phyloP scores from a whole-genome alignment of 2,329 filamentous ascomycete species.

The Verticillium nonalfalfae region DNA sequence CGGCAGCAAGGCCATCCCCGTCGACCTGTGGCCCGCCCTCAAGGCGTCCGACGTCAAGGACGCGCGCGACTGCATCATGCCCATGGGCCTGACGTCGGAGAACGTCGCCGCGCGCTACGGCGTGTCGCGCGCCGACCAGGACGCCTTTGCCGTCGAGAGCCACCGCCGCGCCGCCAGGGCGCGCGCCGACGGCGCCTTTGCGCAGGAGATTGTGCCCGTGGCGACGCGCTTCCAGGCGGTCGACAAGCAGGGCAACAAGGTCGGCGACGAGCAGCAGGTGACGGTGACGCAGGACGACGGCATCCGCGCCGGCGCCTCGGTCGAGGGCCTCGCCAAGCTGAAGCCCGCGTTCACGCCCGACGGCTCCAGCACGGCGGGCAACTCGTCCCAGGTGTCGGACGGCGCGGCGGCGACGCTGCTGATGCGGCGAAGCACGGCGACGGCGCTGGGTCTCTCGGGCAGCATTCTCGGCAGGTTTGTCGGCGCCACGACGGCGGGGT shows the following conservation, averaged over 20 bases:
- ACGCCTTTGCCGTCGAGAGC: conserved; percentile 70
- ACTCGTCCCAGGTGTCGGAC: conserved; percentile 80
- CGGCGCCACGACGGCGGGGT: conserved; percentile 68
- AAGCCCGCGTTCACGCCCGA: conserved; percentile 78
- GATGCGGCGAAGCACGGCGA: conserved; percentile 78
- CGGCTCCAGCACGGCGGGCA: conserved; percentile 78
- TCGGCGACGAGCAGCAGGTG: conserved; percentile 52
- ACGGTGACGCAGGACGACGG: conserved; percentile 78
- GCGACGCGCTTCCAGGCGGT: conserved; percentile 61
- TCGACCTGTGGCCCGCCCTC: conserved; percentile 70
- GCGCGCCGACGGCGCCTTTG: conserved; percentile 63
- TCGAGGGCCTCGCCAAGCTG: conserved; percentile 68
- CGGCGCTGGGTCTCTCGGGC: conserved; percentile 60
- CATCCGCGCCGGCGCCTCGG: conserved; percentile 60
- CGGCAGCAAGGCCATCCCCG: conserved; percentile 75
- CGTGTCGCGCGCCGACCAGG: conserved; percentile 70
- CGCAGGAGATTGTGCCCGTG: conserved; percentile 74
- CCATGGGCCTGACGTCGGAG: conserved; percentile 86
- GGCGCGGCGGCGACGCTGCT: conserved; percentile 79
- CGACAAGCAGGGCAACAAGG: conserved; percentile 51
- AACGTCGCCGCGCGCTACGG: conserved; percentile 78
- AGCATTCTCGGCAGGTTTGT: conserved; percentile 80
- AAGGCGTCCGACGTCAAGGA: conserved; percentile 58
- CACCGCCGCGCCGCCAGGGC: conserved; percentile 70
- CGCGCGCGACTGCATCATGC: conserved; percentile 83